Percentiles rank a stretch among this genome's conserved stretches.
Evolutionary conservation across 805 yeast genomes (phyloP).

Genomic region (Brettanomyces custersianus): DNA sequence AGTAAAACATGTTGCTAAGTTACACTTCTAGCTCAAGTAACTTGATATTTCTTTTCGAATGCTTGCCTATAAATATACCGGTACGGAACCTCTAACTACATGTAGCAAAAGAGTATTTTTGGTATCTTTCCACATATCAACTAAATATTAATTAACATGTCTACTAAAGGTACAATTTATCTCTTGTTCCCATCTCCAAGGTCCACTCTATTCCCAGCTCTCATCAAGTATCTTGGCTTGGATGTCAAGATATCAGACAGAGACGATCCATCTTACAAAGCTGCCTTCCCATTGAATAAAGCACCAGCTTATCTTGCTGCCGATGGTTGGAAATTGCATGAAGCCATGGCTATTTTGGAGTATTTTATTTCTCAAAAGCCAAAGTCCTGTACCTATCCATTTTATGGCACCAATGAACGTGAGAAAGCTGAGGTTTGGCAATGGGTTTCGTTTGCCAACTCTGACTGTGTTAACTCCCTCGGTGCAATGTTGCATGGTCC

Average conservation of each 20-base stretch:
- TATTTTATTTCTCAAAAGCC: conserved; percentile 30
- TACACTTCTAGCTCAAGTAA: no score
- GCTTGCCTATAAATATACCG: no score
- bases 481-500: background rate
- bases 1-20: no score
- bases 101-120: background rate
- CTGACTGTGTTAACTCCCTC: conserved; percentile 30
- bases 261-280: conserved; percentile 31
- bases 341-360: conserved; percentile 51
- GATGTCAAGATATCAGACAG: conserved; percentile 42
- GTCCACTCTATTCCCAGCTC: conserved; percentile 33
- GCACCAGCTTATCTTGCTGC: conserved; percentile 58
- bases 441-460: conserved; percentile 71
- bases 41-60: no score
- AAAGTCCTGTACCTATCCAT: conserved; percentile 18
- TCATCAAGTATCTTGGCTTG: conserved; percentile 44
- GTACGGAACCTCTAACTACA: no score
- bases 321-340: conserved; percentile 58
- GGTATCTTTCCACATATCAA: background rate
- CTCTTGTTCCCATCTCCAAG: conserved; percentile 19
- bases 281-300: conserved; percentile 53
- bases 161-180: conserved; percentile 12
- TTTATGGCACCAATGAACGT: conserved; percentile 47
- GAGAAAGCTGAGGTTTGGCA: conserved; percentile 56
- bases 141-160: conserved; percentile 10